Percentiles rank a stretch among this genome's conserved stretches.
These are phyloP conservation scores for Dothideomycetes sp. DNA, from an alignment of 2,329 filamentous ascomycete genomes.

Conservation along the genomic window DNA sequence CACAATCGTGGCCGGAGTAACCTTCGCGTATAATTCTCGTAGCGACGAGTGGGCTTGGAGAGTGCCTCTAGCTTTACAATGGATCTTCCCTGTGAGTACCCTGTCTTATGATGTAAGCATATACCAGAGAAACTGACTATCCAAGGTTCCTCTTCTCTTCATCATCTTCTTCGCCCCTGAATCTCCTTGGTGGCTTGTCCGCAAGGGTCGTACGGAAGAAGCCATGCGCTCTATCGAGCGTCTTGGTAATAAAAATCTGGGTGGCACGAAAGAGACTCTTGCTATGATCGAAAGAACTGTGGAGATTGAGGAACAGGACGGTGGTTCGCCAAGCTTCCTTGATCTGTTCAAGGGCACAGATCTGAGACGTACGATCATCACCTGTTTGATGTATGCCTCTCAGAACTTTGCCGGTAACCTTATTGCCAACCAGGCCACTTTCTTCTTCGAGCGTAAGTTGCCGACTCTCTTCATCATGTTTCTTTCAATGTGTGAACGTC, in stretches of 20 bases:
- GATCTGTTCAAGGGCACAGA: conserved; percentile 50
- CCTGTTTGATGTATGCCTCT: conserved; percentile 48
- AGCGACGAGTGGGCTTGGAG: conserved; percentile 33
- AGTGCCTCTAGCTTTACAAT: conserved; percentile 47
- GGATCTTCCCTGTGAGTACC: conserved; percentile 43
- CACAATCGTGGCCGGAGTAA: conserved; percentile 51
- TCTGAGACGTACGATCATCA: conserved; percentile 45
- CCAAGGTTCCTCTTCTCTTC: conserved; percentile 35
- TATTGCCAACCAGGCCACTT: conserved; percentile 54
- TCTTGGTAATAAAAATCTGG: conserved; percentile 37
- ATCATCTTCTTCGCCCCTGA: conserved; percentile 44
- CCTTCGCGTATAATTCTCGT: conserved; percentile 43
- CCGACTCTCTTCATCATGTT: conserved; percentile 19
- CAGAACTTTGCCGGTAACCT: conserved; percentile 54
- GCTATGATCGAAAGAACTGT: conserved; percentile 49
- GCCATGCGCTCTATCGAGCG: conserved; percentile 40
- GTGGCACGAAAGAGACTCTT: conserved; percentile 34
- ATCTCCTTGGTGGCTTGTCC: conserved; percentile 47
- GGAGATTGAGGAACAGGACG: conserved; percentile 40
- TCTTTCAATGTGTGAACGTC: conserved; percentile 6
- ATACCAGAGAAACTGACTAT: conserved; percentile 23
- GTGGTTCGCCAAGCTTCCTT: conserved; percentile 38
- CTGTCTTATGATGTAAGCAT: not conserved
- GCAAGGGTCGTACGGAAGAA: conserved; percentile 37
- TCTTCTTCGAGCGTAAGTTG: conserved; percentile 49